Percentiles rank a stretch among this genome's conserved stretches.
phyloP scores from a whole-genome alignment of 129 eudicot species.

The Dittrichia graveolens region DNA sequence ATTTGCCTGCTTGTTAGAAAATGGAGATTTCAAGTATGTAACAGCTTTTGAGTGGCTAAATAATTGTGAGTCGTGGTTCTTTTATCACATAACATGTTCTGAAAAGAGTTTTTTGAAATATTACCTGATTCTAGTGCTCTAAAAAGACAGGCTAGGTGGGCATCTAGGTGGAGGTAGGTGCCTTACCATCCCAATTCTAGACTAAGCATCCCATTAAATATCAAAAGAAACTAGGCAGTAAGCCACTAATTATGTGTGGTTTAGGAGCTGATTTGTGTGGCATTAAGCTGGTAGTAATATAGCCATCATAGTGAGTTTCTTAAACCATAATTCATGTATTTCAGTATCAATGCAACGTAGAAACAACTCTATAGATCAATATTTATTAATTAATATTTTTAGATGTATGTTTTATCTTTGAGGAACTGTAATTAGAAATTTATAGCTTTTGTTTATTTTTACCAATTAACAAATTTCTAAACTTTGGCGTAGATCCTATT shows the following conservation, averaged over 20 bases:
- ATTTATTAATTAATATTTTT: too few relatives aligned
- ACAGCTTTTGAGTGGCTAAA: constrained; percentile 5
- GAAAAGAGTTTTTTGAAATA: neutral
- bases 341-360: too few relatives aligned
- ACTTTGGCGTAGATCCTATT: too few relatives aligned
- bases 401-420: too few relatives aligned
- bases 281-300: neutral
- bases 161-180: neutral
- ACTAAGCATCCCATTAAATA: neutral
- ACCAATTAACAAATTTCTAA: too few relatives aligned
- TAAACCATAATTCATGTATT: neutral
- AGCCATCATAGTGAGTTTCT: neutral
- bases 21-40: neutral
- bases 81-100: neutral
- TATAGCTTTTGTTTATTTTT: too few relatives aligned
- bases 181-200: neutral
- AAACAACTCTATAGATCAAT: too few relatives aligned
- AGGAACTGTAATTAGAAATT: too few relatives aligned
- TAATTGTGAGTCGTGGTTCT: neutral
- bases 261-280: too few relatives aligned
- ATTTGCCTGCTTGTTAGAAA: neutral
- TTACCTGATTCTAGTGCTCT: neutral
- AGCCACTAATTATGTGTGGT: too few relatives aligned
- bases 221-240: neutral
- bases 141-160: neutral